Base-by-base conservation (phyloP, 768 basidiomycete species). In the Rhizopogon roseolus region DNA sequence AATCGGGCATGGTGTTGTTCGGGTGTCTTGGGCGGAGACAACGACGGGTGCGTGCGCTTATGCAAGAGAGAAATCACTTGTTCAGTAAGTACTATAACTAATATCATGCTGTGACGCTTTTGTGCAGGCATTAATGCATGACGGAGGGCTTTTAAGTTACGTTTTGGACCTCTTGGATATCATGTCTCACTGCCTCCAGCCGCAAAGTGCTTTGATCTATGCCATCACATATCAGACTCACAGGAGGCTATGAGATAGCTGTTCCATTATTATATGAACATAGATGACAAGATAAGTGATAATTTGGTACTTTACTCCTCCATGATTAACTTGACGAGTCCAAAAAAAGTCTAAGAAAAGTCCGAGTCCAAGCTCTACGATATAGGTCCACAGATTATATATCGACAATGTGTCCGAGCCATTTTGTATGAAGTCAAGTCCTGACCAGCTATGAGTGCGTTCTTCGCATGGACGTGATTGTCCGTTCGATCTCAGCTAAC, bases 11-110 rank as follows among this genome's bases (percentile, higher is more conserved):
- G 86, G 85, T 0, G 66, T 85, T 27, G 73, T 79, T 2, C 73
- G 77, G 37, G 71, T 73, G 19, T 66, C 77, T 42, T 88, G 85
- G 86, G 79, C 9, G 85, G 81, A 4, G 85, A 86, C 0, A 72
- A 77, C 37, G 86, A 89, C 62, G 86, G 86, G n/a, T 86, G 84
- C 61, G 77, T 90, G 9, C 75, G 86, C 27, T 58, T 86, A 36
- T 90, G 66, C 69, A 28, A 76, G 76, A 3, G 82, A 88, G 59
- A 69, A 79, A 53, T 71, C 78, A 6, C 70, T 90, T 1, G 69
- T 90, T 52, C 76, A 86, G 86, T 89, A 65, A 58, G 76, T 75
- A 22, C 22, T 22, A 22, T 22, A 22, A 22, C 3, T 22, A 34
- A 59, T 52, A 57, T 39, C 29, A 45, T 45, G 10, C 25, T 37